Conservation (phyloP, 192 early-diverging fungal species). For the Entophlyctis luteolus region DNA sequence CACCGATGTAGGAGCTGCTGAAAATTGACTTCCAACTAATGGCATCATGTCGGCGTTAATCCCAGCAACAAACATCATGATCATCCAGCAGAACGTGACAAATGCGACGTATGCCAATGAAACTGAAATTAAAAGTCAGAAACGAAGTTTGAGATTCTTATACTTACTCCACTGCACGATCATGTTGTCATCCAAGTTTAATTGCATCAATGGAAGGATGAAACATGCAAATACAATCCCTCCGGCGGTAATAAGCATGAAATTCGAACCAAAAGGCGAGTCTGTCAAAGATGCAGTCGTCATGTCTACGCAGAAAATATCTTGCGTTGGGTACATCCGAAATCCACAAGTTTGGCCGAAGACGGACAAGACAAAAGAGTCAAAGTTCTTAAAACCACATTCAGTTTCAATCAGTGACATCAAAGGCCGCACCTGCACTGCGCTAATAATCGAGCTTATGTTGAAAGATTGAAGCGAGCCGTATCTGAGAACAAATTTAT, state of each 20-base stretch:
- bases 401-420: background rate
- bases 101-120: constrained; percentile 52
- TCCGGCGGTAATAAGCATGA: constrained; percentile 60
- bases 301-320: constrained; percentile 52
- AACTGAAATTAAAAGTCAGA: constrained; percentile 24
- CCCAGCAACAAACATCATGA: constrained; percentile 53
- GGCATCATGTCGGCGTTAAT: constrained; percentile 47
- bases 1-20: constrained; percentile 31
- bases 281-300: constrained; percentile 35
- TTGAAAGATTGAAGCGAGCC: constrained; percentile 67
- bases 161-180: constrained; percentile 54
- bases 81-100: constrained; percentile 55
- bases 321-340: constrained; percentile 49
- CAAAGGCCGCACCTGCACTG: constrained; percentile 58
- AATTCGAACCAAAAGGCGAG: constrained; percentile 54
- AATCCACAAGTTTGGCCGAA: constrained; percentile 66
- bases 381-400: constrained; percentile 51
- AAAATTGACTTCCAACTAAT: constrained; percentile 46
- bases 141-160: background rate
- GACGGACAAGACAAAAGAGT: constrained; percentile 57
- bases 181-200: constrained; percentile 68
- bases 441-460: constrained; percentile 66
- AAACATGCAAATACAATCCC: constrained; percentile 49
- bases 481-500: constrained; percentile 32
- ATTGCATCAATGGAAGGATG: constrained; percentile 55